These are phyloP conservation scores for Alternaria rosae DNA, from an alignment of 2,329 filamentous ascomycete species.

Conservation along the genomic window DNA sequence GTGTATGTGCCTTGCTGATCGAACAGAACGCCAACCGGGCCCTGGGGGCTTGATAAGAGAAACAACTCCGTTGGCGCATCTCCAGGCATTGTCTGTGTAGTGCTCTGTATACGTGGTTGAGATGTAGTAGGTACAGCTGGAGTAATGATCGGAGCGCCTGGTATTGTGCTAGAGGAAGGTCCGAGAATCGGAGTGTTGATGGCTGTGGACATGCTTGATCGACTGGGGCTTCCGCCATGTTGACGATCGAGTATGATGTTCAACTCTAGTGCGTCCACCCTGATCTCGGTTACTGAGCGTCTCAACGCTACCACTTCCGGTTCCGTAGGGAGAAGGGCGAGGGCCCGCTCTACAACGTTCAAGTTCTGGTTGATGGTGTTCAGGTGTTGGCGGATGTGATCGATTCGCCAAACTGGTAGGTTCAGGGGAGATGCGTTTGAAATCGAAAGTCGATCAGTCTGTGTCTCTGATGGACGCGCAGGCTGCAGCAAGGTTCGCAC, in stretches of 20 bases:
- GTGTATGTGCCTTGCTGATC: slow-evolving; percentile 46
- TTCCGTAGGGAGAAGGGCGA: slow-evolving; percentile 39
- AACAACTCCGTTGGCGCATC: slow-evolving; percentile 41
- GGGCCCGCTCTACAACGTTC: slow-evolving; percentile 35
- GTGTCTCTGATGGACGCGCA: slow-evolving; percentile 3
- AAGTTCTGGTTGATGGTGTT: slow-evolving; percentile 33
- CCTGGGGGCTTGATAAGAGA: slow-evolving; percentile 47
- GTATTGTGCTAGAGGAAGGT: slow-evolving; percentile 1
- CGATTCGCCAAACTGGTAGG: slow-evolving; percentile 40
- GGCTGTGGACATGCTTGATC: neutral
- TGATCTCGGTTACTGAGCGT: slow-evolving; percentile 36
- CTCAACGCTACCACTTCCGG: slow-evolving; percentile 40
- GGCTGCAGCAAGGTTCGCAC: slow-evolving; percentile 32
- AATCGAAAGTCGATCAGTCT: neutral
- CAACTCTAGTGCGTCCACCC: slow-evolving; percentile 34
- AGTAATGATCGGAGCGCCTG: slow-evolving; percentile 3
- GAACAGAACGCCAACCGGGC: slow-evolving; percentile 47
- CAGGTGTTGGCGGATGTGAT: slow-evolving; percentile 37
- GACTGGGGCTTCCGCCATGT: slow-evolving; percentile 6
- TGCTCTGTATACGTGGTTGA: slow-evolving; percentile 11
- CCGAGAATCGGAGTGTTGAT: neutral
- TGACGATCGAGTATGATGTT: slow-evolving; percentile 29
- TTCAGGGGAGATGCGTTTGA: neutral
- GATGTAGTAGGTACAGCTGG: slow-evolving; percentile 13
- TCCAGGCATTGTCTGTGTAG: slow-evolving; percentile 19